These are phyloP conservation scores for Solanum corneliomulleri DNA, from an alignment of 257 asterid species.

Conservation along the genomic window DNA sequence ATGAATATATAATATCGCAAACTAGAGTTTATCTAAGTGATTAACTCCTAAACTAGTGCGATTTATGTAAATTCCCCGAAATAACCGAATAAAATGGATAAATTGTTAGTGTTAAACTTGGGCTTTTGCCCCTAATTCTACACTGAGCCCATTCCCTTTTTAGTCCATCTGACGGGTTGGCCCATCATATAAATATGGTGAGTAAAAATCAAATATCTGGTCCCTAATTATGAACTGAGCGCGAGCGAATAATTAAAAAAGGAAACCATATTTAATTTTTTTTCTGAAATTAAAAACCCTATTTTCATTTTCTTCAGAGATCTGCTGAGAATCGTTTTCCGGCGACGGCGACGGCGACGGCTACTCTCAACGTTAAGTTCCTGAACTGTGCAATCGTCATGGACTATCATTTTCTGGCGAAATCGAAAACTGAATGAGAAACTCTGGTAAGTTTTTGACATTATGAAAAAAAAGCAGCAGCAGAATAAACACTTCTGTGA, in stretches of 20 bases:
- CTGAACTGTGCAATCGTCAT: neutral
- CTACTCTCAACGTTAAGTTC: neutral
- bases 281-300: neutral
- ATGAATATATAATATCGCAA: neutral
- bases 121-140: neutral
- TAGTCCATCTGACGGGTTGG: neutral
- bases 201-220: neutral
- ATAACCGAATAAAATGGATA: neutral
- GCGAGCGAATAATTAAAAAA: neutral
- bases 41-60: neutral
- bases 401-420: neutral
- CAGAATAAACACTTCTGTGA: neutral
- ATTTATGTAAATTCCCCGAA: too few relatives aligned
- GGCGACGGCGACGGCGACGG: neutral
- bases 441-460: neutral
- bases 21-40: too few relatives aligned
- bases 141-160: neutral
- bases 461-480: neutral
- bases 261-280: neutral
- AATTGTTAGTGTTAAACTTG: neutral
- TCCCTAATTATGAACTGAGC: neutral
- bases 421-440: neutral
- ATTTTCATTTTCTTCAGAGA: neutral
- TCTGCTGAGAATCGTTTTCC: neutral
- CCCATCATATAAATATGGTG: neutral